Base-by-base conservation (phyloP, 257 asterid genomes). In the Ligustrum vulgare region DNA sequence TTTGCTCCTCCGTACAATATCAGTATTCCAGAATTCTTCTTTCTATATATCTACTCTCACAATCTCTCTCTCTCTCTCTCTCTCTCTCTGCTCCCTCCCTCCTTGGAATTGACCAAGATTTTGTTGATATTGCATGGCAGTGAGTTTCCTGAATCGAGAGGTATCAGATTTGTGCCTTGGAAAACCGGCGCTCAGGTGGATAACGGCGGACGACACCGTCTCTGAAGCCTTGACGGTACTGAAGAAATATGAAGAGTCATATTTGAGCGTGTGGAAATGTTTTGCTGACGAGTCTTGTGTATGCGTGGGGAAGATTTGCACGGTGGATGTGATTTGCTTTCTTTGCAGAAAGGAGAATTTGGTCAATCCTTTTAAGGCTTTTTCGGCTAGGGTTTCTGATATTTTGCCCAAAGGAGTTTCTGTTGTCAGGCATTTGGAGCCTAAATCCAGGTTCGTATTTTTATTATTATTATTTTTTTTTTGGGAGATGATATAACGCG, bases 81-180 rank as follows among this genome's bases (percentile, higher is more conserved):
- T 11, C 37, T 11, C 32, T 3, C 34, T 67, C 56, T 58, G n/a
- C n/a, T n/a, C n/a, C n/a, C n/a, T 70, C 16, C 16, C 6, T 23
- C 25, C 4, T 71, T 4, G 2, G 31, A n/a, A 16, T 64, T 36
- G 1, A 51, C 4, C 22, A 47, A 51, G 67, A 39, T 60, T 18
- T 77, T 28, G 43, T 25, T 16, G 23, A 72, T 73, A 51, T 86
- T 93, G 98, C 78, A 93, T 93, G 98, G 98, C 96, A 89, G 82
- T 85, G 69, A 84, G 87, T 79, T 82, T 90, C 80, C 71, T 93
- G 85, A 81, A 80, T 78, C 86, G 80, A 75, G 96, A 88, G 49
- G 80, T 89, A 13, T 89, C 96, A 22, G 98, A 91, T 58, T 84
- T 93, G 80, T 91, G 97, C 83, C 77, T 93, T 47, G 98, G 97